Evolutionary conservation across 192 early-diverging fungal genomes (phyloP).

Genomic region (Coemansia asiatica): DNA sequence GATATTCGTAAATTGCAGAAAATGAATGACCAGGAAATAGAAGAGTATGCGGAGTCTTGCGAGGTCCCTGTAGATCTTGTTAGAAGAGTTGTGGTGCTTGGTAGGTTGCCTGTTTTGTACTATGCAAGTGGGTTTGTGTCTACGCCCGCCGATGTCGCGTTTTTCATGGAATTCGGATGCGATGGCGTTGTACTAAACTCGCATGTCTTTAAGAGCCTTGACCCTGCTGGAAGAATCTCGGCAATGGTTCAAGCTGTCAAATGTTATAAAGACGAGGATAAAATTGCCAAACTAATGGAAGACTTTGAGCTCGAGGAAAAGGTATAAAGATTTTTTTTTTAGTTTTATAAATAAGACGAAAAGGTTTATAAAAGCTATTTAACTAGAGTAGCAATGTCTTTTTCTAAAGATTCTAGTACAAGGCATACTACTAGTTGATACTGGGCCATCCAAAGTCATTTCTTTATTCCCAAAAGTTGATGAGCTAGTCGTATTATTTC

Average conservation of each 20-base stretch:
- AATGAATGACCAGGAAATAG: neutral
- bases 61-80: neutral
- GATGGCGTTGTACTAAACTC: neutral
- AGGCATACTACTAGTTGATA: too few species aligned
- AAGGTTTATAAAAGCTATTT: too few species aligned
- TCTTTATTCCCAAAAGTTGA: too few species aligned
- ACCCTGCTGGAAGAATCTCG: neutral
- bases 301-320: neutral
- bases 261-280: neutral
- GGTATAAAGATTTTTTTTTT: too few species aligned
- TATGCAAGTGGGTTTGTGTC: neutral
- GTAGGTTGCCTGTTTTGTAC: neutral
- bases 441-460: too few species aligned
- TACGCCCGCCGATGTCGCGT: conserved; percentile 1
- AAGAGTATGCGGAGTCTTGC: neutral
- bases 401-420: too few species aligned
- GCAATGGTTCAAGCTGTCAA: neutral
- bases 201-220: neutral
- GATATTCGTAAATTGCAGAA: neutral
- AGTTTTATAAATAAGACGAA: too few species aligned
- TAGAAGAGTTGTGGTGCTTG: neutral
- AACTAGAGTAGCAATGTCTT: too few species aligned
- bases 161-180: conserved; percentile 3
- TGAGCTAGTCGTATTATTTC: too few species aligned
- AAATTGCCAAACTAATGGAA: neutral